These are phyloP conservation scores for Henckelia pumila DNA, from an alignment of 257 asterid genomes.

Conservation along the genomic window DNA sequence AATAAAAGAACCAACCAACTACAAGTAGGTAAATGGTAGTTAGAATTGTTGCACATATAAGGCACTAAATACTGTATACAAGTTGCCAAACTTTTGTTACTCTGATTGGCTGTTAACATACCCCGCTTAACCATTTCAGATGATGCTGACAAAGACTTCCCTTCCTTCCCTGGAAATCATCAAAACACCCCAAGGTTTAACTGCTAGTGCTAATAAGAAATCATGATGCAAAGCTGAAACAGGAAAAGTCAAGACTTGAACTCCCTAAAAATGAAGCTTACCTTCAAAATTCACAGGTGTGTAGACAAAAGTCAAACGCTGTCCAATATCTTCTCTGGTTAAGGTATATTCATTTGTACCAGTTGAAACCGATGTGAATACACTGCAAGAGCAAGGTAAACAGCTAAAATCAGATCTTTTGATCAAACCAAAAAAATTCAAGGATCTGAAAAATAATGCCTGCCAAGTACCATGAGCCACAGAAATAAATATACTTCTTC, in stretches of 20 bases:
- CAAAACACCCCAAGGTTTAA: conserved; percentile 19
- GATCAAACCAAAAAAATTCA: background rate
- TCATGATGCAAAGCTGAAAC: conserved; percentile 17
- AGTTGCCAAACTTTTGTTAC: conserved; percentile 19
- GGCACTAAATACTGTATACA: background rate
- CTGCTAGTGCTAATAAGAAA: conserved; percentile 11
- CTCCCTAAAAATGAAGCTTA: conserved; percentile 29
- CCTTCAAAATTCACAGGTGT: conserved; percentile 93
- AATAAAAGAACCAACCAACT: background rate
- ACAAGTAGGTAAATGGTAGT: too few relatives aligned
- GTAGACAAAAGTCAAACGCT: conserved; percentile 65
- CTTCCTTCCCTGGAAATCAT: conserved; percentile 78
- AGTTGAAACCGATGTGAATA: conserved; percentile 49
- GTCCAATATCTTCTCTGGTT: conserved; percentile 77
- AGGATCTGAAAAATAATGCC: conserved; percentile 4
- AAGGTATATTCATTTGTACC: conserved; percentile 78
- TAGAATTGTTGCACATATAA: conserved; percentile 8
- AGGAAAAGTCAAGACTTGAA: conserved; percentile 20
- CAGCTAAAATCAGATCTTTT: conserved; percentile 3
- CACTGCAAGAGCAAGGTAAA: conserved; percentile 46
- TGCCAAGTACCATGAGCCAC: background rate
- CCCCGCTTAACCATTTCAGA: conserved; percentile 77
- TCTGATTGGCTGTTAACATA: conserved; percentile 26
- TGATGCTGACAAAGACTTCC: conserved; percentile 59
- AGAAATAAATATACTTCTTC: conserved; percentile 11